A percentile compares a stretch with the other conserved stretches of the same genome.
phyloP scores from a whole-genome alignment of 805 yeast genomes.

The Starmerella asiatica region DNA sequence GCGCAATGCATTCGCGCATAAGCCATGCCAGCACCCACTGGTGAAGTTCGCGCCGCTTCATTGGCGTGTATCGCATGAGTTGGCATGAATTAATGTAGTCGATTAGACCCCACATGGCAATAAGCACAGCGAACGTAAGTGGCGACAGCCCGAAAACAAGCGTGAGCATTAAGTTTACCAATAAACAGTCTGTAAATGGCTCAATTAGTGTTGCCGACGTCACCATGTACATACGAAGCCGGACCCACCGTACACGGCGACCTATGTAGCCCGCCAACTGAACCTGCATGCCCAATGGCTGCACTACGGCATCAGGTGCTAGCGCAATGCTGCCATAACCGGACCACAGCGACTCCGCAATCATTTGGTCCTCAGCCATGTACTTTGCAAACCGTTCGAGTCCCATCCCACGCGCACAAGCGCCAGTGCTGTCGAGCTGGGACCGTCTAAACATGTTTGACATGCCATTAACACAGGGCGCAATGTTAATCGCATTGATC shows the following conservation, averaged over 20 bases:
- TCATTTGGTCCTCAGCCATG: conserved; percentile 89
- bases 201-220: conserved; percentile 70
- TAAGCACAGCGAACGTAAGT: conserved; percentile 32
- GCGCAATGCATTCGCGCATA: conserved; percentile 55
- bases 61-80: conserved; percentile 6
- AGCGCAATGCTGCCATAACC: conserved; percentile 61
- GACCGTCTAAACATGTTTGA: conserved; percentile 63
- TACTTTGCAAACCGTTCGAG: conserved; percentile 60
- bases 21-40: conserved; percentile 43
- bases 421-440: conserved; percentile 31
- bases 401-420: no score
- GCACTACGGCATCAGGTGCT: conserved; percentile 67
- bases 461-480: conserved; percentile 88
- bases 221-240: conserved; percentile 82
- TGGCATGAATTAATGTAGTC: conserved; percentile 45
- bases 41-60: conserved; percentile 13
- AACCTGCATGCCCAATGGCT: conserved; percentile 41
- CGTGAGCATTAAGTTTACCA: conserved; percentile 35
- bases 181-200: conserved; percentile 68
- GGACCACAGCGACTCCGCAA: conserved; percentile 74
- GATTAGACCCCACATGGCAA: conserved; percentile 42
- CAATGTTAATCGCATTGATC: conserved; percentile 56
- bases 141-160: not conserved
- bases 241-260: conserved; percentile 69
- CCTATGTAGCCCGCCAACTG: conserved; percentile 41